phyloP scores from a whole-genome alignment of 169 alveolate species.

The Eimeria zaria region DNA sequence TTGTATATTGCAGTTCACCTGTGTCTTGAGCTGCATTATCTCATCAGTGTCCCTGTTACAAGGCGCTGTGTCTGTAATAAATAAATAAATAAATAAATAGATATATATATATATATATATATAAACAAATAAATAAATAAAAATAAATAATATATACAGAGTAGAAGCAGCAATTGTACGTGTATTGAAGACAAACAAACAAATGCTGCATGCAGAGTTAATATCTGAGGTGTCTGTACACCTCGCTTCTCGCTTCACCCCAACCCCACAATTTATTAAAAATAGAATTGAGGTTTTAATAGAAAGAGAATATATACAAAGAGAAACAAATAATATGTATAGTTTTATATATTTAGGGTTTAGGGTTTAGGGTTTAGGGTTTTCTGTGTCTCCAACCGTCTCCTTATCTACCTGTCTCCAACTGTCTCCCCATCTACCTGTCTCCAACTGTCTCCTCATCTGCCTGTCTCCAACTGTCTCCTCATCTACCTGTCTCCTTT shows the following conservation, averaged over 20 bases:
- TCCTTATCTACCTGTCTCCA: too few species aligned
- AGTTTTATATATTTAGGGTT: too few species aligned
- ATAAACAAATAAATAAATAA: too few species aligned
- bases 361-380: too few species aligned
- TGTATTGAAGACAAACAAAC: constrained; percentile 88
- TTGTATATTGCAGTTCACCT: too few species aligned
- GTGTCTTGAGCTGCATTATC: too few species aligned
- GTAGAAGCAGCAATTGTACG: constrained; percentile 91
- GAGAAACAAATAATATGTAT: constrained; percentile 84
- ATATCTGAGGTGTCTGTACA: constrained; percentile 86
- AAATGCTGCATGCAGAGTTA: constrained; percentile 85
- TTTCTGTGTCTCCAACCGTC: too few species aligned
- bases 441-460: neutral
- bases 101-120: neutral
- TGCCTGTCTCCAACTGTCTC: neutral
- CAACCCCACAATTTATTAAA: constrained; percentile 87
- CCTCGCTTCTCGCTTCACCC: constrained; percentile 83
- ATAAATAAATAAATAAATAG: neutral
- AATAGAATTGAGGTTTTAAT: constrained; percentile 88
- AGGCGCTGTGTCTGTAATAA: too few species aligned
- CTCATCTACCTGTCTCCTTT: too few species aligned
- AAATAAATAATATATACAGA: neutral
- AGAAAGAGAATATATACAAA: constrained; percentile 89
- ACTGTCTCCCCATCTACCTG: too few species aligned
- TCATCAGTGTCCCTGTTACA: too few species aligned